These are phyloP conservation scores for Coniella lustricola DNA, from an alignment of 2,329 filamentous ascomycete species.

Conservation along the genomic window DNA sequence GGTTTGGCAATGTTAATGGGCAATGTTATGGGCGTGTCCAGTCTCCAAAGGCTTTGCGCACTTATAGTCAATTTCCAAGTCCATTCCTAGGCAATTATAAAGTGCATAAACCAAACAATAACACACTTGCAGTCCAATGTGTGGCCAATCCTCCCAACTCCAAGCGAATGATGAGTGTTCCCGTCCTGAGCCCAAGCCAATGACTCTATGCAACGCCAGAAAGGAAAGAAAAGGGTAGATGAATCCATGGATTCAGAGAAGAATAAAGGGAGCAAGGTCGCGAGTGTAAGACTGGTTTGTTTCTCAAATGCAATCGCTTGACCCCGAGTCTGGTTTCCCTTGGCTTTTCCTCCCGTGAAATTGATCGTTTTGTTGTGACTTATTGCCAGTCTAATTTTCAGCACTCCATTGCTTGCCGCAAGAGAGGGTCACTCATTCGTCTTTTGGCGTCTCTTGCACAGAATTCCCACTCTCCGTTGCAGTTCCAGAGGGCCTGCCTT, in stretches of 20 bases:
- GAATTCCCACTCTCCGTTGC: not conserved
- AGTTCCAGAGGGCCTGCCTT: constrained; percentile 17
- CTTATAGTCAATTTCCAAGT: too few relatives aligned
- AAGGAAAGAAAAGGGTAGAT: not conserved
- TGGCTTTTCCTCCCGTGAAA: not conserved
- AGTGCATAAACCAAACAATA: too few relatives aligned
- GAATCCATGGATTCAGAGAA: not conserved
- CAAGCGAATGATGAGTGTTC: too few relatives aligned
- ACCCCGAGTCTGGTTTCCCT: not conserved
- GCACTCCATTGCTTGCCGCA: not conserved
- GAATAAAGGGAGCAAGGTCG: too few relatives aligned
- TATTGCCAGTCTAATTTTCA: not conserved
- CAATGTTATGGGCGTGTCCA: too few relatives aligned
- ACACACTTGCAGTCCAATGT: too few relatives aligned
- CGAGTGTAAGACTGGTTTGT: not conserved
- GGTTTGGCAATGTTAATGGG: too few relatives aligned
- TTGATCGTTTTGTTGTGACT: not conserved
- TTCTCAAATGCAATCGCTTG: not conserved
- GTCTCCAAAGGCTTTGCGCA: too few relatives aligned
- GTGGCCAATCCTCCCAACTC: too few relatives aligned
- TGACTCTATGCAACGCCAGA: too few relatives aligned
- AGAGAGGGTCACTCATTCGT: constrained; percentile 1
- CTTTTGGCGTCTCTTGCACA: constrained; percentile 11
- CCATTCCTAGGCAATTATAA: too few relatives aligned
- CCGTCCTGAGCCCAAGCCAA: too few relatives aligned